These are phyloP conservation scores for Dactylella cylindrospora DNA, from an alignment of 2,329 filamentous ascomycete species.

Conservation along the genomic window DNA sequence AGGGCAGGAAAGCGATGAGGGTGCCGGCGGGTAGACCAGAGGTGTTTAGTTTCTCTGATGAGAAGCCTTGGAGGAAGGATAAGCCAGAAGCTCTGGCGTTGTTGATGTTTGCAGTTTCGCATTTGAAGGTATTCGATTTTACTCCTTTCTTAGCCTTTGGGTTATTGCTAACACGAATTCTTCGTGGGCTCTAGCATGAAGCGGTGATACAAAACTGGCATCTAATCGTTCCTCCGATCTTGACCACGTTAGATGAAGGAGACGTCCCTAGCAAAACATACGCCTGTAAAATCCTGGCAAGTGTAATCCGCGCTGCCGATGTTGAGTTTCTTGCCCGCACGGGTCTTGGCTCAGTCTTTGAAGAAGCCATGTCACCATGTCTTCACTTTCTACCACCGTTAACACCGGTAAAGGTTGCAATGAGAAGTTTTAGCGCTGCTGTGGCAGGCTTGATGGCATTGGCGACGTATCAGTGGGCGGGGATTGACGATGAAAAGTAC, in stretches of 20 bases:
- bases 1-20: slow-evolving; percentile 28
- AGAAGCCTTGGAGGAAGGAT: slow-evolving; percentile 39
- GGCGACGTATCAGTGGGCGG: slow-evolving; percentile 14
- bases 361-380: slow-evolving; percentile 45
- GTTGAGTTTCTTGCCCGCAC: slow-evolving; percentile 44
- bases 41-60: slow-evolving; percentile 24
- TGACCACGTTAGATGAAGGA: slow-evolving; percentile 44
- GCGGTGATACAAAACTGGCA: slow-evolving; percentile 43
- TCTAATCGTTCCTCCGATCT: slow-evolving; percentile 46
- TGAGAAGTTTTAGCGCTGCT: slow-evolving; percentile 37
- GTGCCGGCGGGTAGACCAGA: slow-evolving; percentile 18
- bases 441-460: slow-evolving; percentile 38
- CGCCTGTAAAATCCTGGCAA: slow-evolving; percentile 25
- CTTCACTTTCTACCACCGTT: slow-evolving; percentile 47
- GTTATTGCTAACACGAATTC: not conserved
- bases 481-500: slow-evolving; percentile 9
- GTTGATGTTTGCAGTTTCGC: slow-evolving; percentile 17
- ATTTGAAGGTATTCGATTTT: slow-evolving; percentile 10
- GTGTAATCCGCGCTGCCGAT: slow-evolving; percentile 14
- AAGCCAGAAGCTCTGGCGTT: slow-evolving; percentile 39
- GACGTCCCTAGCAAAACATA: slow-evolving; percentile 29
- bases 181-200: slow-evolving; percentile 8
- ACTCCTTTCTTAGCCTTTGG: not conserved
- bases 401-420: slow-evolving; percentile 40
- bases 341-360: slow-evolving; percentile 46